Evolutionary conservation across 164 flowering plant species (phyloP).

Genomic region (Echeveria elegans): DNA sequence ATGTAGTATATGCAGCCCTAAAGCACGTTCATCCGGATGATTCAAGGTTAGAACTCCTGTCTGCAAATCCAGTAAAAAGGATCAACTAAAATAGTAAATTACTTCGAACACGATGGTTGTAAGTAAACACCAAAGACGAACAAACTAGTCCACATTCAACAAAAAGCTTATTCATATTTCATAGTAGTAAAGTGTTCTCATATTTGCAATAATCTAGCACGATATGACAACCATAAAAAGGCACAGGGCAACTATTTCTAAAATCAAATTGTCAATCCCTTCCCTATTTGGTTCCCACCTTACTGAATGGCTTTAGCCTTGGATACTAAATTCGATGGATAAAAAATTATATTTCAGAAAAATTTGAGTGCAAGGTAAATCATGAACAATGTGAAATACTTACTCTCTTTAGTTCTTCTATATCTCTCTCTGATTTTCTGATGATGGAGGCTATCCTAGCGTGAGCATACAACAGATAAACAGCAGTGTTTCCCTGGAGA

Average conservation of each 20-base stretch:
- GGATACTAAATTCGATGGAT: too few species aligned
- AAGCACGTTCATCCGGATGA: constrained; percentile 62
- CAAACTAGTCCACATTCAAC: too few species aligned
- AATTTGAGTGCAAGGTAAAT: too few species aligned
- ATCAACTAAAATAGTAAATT: too few species aligned
- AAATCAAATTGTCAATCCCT: not conserved
- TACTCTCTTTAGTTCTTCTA: constrained; percentile 72
- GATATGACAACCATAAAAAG: too few species aligned
- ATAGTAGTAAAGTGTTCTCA: too few species aligned
- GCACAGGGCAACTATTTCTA: too few species aligned
- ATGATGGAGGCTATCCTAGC: constrained; percentile 97
- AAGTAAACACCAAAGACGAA: too few species aligned
- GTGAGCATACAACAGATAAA: constrained; percentile 89
- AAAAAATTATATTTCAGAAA: not conserved
- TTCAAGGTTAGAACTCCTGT: constrained; percentile 41
- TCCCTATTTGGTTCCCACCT: not conserved
- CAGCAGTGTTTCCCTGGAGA: constrained; percentile 94
- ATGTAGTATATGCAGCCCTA: constrained; percentile 82
- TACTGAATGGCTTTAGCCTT: not conserved
- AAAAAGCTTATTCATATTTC: too few species aligned
- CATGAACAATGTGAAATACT: constrained; percentile 14
- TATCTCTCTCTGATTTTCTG: constrained; percentile 81
- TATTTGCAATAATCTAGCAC: too few species aligned
- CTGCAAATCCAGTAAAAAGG: constrained; percentile 22
- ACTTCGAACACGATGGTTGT: too few species aligned